Evolutionary conservation across 1,284 basidiomycete genomes (phyloP).

Genomic region (Pisolithus thermaeus): DNA sequence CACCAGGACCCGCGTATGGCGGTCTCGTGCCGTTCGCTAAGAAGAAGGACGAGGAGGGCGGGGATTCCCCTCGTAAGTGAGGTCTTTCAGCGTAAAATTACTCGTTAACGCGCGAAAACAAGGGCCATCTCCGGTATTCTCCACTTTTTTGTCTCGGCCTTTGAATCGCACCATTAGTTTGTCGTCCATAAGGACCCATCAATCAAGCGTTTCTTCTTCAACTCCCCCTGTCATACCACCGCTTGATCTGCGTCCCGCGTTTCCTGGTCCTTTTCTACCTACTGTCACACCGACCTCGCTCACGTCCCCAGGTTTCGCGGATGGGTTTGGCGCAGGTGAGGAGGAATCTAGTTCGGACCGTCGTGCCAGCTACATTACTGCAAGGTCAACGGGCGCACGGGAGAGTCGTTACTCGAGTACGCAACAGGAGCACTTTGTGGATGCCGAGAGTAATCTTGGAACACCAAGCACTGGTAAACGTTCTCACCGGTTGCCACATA

Average conservation of each 20-base stretch:
- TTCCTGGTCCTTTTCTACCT: slow-evolving; percentile 39
- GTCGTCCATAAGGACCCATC: slow-evolving; percentile 51
- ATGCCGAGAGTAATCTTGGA: neutral
- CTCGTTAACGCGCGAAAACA: neutral
- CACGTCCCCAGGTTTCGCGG: slow-evolving; percentile 25
- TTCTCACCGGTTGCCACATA: neutral
- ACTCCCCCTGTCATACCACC: slow-evolving; percentile 47
- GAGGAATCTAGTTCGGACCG: slow-evolving; percentile 40
- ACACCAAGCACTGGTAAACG: neutral
- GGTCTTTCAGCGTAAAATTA: neutral
- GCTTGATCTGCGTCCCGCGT: slow-evolving; percentile 50
- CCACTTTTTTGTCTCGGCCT: slow-evolving; percentile 28
- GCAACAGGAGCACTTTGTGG: slow-evolving; percentile 3
- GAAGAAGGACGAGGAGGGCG: slow-evolving; percentile 24
- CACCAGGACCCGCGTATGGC: slow-evolving; percentile 18
- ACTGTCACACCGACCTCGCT: slow-evolving; percentile 26
- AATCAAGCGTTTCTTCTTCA: slow-evolving; percentile 34
- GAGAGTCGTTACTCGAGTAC: slow-evolving; percentile 29
- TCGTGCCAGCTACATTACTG: slow-evolving; percentile 59
- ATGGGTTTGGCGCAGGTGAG: slow-evolving; percentile 35
- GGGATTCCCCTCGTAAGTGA: slow-evolving; percentile 26
- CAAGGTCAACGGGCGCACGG: slow-evolving; percentile 30
- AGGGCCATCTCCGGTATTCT: slow-evolving; percentile 30
- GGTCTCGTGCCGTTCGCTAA: slow-evolving; percentile 19
- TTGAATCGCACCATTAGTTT: slow-evolving; percentile 30